Percentiles rank a stretch among this genome's conserved stretches.
phyloP scores from a whole-genome alignment of 495 filamentous ascomycete species.

The Cercophora scortea region DNA sequence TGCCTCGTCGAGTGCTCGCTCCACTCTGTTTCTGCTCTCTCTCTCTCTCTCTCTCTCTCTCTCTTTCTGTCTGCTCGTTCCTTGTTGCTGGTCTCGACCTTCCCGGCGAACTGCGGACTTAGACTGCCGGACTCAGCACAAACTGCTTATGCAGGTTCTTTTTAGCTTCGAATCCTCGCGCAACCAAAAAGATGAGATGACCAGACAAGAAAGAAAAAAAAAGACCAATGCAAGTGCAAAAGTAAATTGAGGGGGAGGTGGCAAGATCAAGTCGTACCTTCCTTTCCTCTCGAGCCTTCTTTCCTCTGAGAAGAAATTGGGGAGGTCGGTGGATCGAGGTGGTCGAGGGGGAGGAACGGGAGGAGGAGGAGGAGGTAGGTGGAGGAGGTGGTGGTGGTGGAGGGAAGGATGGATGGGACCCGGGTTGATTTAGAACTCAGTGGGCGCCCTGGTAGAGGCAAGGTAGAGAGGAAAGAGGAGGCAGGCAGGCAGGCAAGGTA shows the following conservation, averaged over 20 bases:
- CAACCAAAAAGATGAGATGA: constrained; percentile 9
- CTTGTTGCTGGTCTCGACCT: not conserved
- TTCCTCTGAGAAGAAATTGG: constrained; percentile 25
- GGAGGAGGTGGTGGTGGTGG: constrained; percentile 6
- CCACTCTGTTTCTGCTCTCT: not conserved
- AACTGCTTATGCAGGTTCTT: constrained; percentile 14
- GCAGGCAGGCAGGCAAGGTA: constrained; percentile 14
- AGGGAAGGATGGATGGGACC: constrained; percentile 26
- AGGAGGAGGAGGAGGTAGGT: constrained; percentile 21
- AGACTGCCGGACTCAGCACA: constrained; percentile 9
- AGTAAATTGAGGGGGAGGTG: constrained; percentile 3
- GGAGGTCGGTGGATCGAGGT: constrained; percentile 26
- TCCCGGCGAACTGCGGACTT: too few relatives aligned
- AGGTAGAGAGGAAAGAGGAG: constrained; percentile 27
- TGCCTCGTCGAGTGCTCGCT: not conserved
- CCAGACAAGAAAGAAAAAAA: constrained; percentile 1
- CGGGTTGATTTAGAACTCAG: constrained; percentile 27
- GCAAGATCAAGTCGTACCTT: constrained; percentile 26
- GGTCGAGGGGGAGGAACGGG: constrained; percentile 27
- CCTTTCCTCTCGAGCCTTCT: constrained; percentile 26
- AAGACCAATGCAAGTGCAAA: constrained; percentile 1
- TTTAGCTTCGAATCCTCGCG: constrained; percentile 14
- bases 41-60: not conserved
- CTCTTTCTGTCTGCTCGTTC: not conserved
- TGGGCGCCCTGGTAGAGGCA: constrained; percentile 24